Base-by-base conservation (phyloP, 345 rosid species). In the Rhodamnia argentea region DNA sequence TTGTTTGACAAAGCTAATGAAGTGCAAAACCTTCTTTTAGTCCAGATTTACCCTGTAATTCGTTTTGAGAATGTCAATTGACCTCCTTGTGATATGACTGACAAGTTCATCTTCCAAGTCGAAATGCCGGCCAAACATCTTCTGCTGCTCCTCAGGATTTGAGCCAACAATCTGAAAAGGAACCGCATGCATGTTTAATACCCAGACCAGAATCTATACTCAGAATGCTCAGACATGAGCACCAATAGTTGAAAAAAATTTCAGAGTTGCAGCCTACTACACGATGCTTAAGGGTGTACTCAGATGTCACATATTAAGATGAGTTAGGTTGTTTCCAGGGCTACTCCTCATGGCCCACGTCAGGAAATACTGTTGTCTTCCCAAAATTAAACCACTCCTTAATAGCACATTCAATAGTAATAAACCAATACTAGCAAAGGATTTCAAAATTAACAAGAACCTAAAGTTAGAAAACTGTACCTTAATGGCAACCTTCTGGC, bases 61-160 rank as follows among this genome's bases (percentile, higher is more conserved):
- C 70, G 90, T 84, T 90, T 96, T 94, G n/a, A 96, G 98, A 50
- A 96, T 47, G 89, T 97, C 99, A 52, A 96, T 95, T 20, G 98
- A 95, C 52, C 82, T 93, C 89, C 99, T 92, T 44, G 99, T 89
- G 88, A 97, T 92, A 87, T 90, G 98, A 88, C 99, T 96, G 83
- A 96, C 98, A 76, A 96, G 98, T 89, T 95, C 94, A 89, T 97
- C 99, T 11, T 94, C 96, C 84, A 88, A 53, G 78, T 97, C 98
- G 89, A 96, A 97, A 85, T 97, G 99, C 90, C 98, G 93, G 51
- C 99, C 99, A 89, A 76, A 92, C 99, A 94, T 95, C 88, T 95
- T 97, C 84, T 97, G 99, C 84, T 93, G 95, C 89, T 95, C 99
- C 88, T 97, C 98, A 1, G 95, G 81, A 88, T 92, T 96, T 58